Evolutionary conservation across 140 eudicot genomes (phyloP), one percentile per base, ranked within the genome.

Genomic region (Cichorium intybus): DNA sequence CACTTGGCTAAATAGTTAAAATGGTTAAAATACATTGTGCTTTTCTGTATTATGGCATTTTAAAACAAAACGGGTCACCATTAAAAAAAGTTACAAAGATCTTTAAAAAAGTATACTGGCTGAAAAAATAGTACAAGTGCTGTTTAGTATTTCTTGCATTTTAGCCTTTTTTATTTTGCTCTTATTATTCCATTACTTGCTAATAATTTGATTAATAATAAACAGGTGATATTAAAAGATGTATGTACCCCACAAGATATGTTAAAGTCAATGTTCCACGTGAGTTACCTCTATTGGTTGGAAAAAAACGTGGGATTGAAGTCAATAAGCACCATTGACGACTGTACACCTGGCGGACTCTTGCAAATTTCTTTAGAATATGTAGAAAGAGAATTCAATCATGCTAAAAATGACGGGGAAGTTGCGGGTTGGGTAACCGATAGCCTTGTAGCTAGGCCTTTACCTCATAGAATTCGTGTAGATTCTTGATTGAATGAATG

Each of bases 391-490:
- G 99, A 93, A 66, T 88, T 88, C 52, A 68, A 84, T 76, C 97
- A 93, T 74, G 84, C 81, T n/a, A 93, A 84, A 79, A 69, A 47
- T 29, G 99, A 93, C 33, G 77, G 99, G 39, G 90, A 88, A 63
- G 24, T 78, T 50, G 88, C 88, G 4, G 99, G 99, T 68, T 93
- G 97, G 99, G 75, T 66, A 24, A 73, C 85, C 2, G 99, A 88
- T 70, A 90, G 95, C 59, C 95, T 93, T 52, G 84, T 93, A 61
- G 99, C 99, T 6, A 78, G 99, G 77, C 97, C 99, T 41, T 67
- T 75, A 56, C 85, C 97, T 54, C 73, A 86, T 75, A 85, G 96
- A 68, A 83, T 93, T 27, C 77, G 81, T 11, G 77, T 81, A 10
- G 94, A 74, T 17, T 35, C 11, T 22, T 66, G 62, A 74, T 67